Conservation (phyloP, 2,329 filamentous ascomycete genomes). For the Fusarium verticillioides region DNA sequence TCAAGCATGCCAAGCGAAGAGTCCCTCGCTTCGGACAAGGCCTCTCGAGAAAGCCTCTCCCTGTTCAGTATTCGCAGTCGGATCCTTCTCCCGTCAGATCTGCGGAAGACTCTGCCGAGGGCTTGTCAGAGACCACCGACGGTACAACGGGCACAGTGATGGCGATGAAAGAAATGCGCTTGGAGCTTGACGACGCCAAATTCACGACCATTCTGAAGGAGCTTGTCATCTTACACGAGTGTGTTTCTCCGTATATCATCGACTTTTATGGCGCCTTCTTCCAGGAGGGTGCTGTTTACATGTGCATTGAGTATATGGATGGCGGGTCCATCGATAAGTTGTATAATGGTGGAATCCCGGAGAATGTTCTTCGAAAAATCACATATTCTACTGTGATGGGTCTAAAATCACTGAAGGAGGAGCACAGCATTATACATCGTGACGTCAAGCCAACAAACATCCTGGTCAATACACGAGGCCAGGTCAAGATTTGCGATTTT, state of each 20-base stretch:
- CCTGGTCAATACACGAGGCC: conserved; percentile 86
- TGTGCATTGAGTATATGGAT: conserved; percentile 99
- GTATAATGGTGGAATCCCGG: conserved; percentile 89
- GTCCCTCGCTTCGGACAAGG: conserved; percentile 69
- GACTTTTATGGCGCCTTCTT: conserved; percentile 99
- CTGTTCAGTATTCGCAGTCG: conserved; percentile 52
- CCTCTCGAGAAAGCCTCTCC: conserved; percentile 59
- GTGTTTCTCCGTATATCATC: conserved; percentile 94
- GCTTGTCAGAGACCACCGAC: conserved; percentile 44
- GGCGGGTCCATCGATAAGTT: conserved; percentile 97
- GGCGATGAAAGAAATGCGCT: conserved; percentile 99
- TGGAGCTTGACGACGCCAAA: conserved; percentile 96
- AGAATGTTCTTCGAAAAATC: conserved; percentile 88
- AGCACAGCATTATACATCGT: conserved; percentile 98
- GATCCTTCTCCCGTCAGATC: conserved; percentile 49
- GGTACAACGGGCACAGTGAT: conserved; percentile 81
- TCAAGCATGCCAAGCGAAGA: conserved; percentile 79
- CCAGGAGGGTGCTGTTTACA: conserved; percentile 98
- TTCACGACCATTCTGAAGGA: conserved; percentile 98
- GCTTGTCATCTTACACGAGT: conserved; percentile 93
- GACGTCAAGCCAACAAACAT: conserved; percentile 99
- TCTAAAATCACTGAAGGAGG: conserved; percentile 92
- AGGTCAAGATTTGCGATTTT: conserved; percentile 99
- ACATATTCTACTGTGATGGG: conserved; percentile 91
- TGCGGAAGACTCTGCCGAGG: conserved; percentile 45